Percentiles rank a stretch among this genome's conserved stretches.
These are phyloP conservation scores for Chytriomyces confervae DNA, from an alignment of 192 early-diverging fungal genomes.

Conservation along the genomic window DNA sequence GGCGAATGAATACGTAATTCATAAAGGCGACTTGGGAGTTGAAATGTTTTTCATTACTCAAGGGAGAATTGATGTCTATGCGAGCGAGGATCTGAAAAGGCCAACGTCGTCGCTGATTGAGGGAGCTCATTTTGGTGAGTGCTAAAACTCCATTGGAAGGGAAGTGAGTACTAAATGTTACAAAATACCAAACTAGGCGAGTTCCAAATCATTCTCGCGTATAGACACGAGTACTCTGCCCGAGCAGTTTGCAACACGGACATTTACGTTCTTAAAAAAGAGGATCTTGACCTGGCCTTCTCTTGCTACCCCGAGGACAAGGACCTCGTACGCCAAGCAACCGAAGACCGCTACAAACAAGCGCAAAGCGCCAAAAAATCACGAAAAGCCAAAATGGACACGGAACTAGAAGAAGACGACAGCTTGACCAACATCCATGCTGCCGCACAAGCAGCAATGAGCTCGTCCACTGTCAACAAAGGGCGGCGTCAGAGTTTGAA, in stretches of 20 bases:
- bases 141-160: not conserved
- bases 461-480: not conserved
- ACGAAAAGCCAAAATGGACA: slow-evolving; percentile 34
- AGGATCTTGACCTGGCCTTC: slow-evolving; percentile 51
- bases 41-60: slow-evolving; percentile 62
- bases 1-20: slow-evolving; percentile 59
- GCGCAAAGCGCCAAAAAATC: slow-evolving; percentile 38
- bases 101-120: slow-evolving; percentile 54
- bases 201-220: slow-evolving; percentile 52
- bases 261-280: slow-evolving; percentile 53
- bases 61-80: slow-evolving; percentile 54
- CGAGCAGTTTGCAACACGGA: slow-evolving; percentile 56
- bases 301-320: slow-evolving; percentile 51
- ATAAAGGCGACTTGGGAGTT: slow-evolving; percentile 49
- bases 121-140: slow-evolving; percentile 55
- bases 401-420: slow-evolving; percentile 17
- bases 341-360: slow-evolving; percentile 43
- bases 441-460: not conserved
- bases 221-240: slow-evolving; percentile 53
- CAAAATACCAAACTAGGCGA: slow-evolving; percentile 38
- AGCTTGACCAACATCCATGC: not conserved
- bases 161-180: not conserved
- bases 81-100: slow-evolving; percentile 39
- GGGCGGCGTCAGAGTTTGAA: not conserved
- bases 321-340: slow-evolving; percentile 37